phyloP scores from a whole-genome alignment of 257 asterid species.

The Plectranthus barbatus region DNA sequence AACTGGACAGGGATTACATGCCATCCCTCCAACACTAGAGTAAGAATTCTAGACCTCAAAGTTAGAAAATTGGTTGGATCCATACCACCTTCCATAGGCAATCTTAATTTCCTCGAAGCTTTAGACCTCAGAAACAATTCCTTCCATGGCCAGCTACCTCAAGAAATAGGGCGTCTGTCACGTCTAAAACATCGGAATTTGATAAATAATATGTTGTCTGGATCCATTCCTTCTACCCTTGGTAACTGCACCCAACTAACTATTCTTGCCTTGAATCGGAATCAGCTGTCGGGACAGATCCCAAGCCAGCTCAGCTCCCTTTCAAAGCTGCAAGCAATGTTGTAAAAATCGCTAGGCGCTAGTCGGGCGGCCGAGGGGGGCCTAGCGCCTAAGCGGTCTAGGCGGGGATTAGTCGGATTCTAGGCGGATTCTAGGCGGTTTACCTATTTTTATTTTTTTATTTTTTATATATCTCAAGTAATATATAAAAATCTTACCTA shows the following conservation, averaged over 20 bases:
- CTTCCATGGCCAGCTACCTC: conserved; percentile 1
- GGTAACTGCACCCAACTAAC: background rate
- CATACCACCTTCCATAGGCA: conserved; percentile 1
- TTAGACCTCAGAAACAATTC: background rate
- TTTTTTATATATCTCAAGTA: no score
- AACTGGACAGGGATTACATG: no score
- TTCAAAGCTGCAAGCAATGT: no score
- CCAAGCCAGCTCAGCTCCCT: background rate
- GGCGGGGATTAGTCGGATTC: no score
- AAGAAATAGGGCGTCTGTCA: background rate
- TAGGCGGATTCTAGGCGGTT: no score
- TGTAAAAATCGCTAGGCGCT: no score
- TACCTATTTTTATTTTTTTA: no score
- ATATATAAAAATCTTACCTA: no score
- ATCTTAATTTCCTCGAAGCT: background rate
- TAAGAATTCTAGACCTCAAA: background rate
- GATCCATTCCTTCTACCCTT: background rate
- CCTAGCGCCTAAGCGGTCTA: no score
- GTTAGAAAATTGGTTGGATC: background rate
- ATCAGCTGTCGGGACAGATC: background rate
- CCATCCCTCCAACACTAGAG: background rate
- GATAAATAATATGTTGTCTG: background rate
- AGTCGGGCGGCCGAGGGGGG: no score
- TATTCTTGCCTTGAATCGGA: background rate
- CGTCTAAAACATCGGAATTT: background rate